phyloP scores from a whole-genome alignment of 768 basidiomycete genomes.

The Phylloporus sp. region DNA sequence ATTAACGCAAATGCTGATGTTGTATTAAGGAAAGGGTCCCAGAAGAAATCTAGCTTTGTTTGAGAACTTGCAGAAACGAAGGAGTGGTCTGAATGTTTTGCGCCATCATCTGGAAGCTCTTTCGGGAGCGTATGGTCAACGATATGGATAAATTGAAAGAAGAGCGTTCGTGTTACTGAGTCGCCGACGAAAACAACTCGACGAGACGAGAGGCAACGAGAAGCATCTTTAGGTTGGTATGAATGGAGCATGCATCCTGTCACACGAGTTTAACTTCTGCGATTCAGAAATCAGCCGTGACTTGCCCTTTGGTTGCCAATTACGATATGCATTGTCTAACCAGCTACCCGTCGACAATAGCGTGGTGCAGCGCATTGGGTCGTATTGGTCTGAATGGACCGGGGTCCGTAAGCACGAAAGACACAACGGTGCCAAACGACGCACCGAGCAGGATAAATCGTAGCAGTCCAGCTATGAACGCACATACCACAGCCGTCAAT shows the following conservation, averaged over 20 bases:
- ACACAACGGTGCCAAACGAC: slow-evolving; percentile 12
- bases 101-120: slow-evolving; percentile 47
- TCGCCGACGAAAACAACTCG: slow-evolving; percentile 79
- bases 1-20: slow-evolving; percentile 50
- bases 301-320: slow-evolving; percentile 84
- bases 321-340: slow-evolving; percentile 59
- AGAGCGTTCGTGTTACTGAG: slow-evolving; percentile 74
- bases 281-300: slow-evolving; percentile 22
- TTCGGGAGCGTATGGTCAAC: slow-evolving; percentile 55
- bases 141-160: slow-evolving; percentile 64
- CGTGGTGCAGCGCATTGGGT: slow-evolving; percentile 68
- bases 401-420: background rate
- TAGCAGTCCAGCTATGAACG: slow-evolving; percentile 40
- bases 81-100: slow-evolving; percentile 65
- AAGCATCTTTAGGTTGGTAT: slow-evolving; percentile 53
- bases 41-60: slow-evolving; percentile 55
- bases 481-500: slow-evolving; percentile 34
- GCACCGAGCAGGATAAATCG: slow-evolving; percentile 43
- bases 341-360: slow-evolving; percentile 71
- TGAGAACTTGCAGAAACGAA: slow-evolving; percentile 43
- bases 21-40: slow-evolving; percentile 87
- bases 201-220: slow-evolving; percentile 51
- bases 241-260: slow-evolving; percentile 76
- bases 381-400: slow-evolving; percentile 52
- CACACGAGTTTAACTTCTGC: slow-evolving; percentile 8